Evolutionary conservation across 371 early-diverging fungal species (phyloP), one percentile per base, ranked within the genome.

Genomic region (Actinomucor elegans): DNA sequence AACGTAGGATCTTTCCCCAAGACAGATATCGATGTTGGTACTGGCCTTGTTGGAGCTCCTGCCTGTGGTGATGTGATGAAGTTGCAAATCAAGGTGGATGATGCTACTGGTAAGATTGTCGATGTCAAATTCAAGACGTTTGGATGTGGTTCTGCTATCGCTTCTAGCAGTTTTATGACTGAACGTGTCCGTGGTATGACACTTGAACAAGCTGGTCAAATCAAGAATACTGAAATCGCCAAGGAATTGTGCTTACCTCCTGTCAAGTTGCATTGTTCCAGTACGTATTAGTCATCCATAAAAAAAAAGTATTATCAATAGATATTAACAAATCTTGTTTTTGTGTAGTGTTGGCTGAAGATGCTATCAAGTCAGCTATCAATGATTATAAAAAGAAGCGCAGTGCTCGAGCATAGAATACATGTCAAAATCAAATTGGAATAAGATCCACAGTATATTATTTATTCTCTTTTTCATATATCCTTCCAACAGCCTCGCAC

Each of bases 51-150:
- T 10, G 99, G 99, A 12, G 99, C 99, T 0, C 99, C 99, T 26
- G 99, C 99, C 9, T 99, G 99, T 75, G 99, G 99, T 54, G 99
- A 99, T 80, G 99, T 99, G 26, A 97, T 99, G 97, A 94, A 97
- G 64, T 84, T 99, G 32, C 99, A 99, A 71, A 98, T 99, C 69
- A 86, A 90, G 69, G 99, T 99, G 3, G 92, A 97, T 61, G 90
- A 92, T 29, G 83, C 73, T 8, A 84, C 84, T 31, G 94, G 94
- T 47, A 87, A 89, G 62, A 99, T 99, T 61, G 83, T 86, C 45
- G 99, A 99, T 66, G 98, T 95, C 57, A 94, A 93, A 73, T 99
- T 99, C 81, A 99, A 98, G 79, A 99, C 99, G 1, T 99, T 98
- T 80, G 99, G 99, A n/a, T 99, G 99, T 64, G 99, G 99, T 44